Conservation (phyloP, 2,329 filamentous ascomycete genomes). For the Beauveria sp. region DNA sequence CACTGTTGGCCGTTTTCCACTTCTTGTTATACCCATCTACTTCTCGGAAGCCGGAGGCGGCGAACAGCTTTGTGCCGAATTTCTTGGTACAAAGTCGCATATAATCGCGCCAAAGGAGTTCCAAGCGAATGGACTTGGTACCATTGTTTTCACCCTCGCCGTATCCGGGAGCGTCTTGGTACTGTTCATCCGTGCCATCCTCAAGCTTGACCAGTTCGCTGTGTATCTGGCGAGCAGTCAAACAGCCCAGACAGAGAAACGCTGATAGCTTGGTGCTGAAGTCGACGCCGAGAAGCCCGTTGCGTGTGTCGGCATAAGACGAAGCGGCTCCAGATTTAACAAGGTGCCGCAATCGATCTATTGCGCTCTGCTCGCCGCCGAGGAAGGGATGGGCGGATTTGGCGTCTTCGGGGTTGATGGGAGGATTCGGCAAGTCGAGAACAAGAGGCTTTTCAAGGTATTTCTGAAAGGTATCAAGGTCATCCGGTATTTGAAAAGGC, state of each 20-base stretch:
- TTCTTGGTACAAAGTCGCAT: conserved; percentile 70
- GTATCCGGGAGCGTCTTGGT: conserved; percentile 45
- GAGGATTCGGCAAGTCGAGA: conserved; percentile 41
- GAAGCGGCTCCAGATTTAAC: conserved; percentile 53
- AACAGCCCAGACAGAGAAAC: conserved; percentile 63
- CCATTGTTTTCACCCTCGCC: conserved; percentile 66
- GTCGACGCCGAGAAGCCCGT: conserved; percentile 61
- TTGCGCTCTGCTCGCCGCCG: conserved; percentile 58
- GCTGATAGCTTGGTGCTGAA: conserved; percentile 72
- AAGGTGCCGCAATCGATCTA: conserved; percentile 51
- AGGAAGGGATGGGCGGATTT: conserved; percentile 57
- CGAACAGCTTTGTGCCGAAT: conserved; percentile 58
- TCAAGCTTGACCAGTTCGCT: conserved; percentile 61
- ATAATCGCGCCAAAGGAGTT: conserved; percentile 74
- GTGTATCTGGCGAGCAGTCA: conserved; percentile 68
- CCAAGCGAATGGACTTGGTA: conserved; percentile 61
- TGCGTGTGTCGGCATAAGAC: conserved; percentile 62
- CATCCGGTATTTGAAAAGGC: conserved; percentile 57
- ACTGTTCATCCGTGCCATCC: conserved; percentile 43
- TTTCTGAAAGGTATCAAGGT: conserved; percentile 43
- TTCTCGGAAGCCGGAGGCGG: conserved; percentile 53
- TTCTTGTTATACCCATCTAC: conserved; percentile 32
- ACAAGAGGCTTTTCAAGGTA: conserved; percentile 52
- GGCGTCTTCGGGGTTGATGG: conserved; percentile 43
- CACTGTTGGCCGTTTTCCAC: conserved; percentile 40